Evolutionary conservation across 2,329 filamentous ascomycete genomes (phyloP).

Genomic region (Alternaria viburni): DNA sequence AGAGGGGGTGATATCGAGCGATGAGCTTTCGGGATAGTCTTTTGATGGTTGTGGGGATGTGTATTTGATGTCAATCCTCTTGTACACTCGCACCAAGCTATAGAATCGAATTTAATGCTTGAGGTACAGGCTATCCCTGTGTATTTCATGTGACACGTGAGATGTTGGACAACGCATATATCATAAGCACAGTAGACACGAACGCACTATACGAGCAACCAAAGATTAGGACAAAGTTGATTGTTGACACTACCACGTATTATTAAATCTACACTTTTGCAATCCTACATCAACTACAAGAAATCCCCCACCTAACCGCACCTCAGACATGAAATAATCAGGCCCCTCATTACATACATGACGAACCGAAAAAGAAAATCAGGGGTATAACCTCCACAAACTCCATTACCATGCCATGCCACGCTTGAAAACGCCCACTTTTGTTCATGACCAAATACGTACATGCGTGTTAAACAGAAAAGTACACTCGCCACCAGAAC

Average conservation of each 20-base stretch:
- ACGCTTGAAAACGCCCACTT: neutral
- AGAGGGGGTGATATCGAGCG: neutral
- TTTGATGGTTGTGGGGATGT: neutral
- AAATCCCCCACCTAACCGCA: neutral
- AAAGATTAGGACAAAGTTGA: no score
- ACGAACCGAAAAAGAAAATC: neutral
- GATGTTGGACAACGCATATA: neutral
- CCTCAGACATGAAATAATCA: neutral
- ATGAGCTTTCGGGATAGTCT: no score
- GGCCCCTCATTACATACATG: neutral
- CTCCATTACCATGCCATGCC: neutral
- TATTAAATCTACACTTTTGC: neutral
- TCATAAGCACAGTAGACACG: neutral
- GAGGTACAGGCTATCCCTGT: neutral
- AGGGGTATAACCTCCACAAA: slow-evolving; percentile 5
- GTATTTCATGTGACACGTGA: no score
- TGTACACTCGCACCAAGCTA: neutral
- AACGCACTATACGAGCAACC: neutral
- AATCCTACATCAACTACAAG: neutral
- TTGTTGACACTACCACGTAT: neutral
- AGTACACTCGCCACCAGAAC: neutral
- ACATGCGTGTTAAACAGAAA: neutral
- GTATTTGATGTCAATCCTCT: accelerated
- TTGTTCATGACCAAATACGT: neutral
- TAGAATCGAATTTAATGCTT: no score